These are phyloP conservation scores for Diaporthe capsici DNA, from an alignment of 2,329 filamentous ascomycete genomes.

Conservation along the genomic window DNA sequence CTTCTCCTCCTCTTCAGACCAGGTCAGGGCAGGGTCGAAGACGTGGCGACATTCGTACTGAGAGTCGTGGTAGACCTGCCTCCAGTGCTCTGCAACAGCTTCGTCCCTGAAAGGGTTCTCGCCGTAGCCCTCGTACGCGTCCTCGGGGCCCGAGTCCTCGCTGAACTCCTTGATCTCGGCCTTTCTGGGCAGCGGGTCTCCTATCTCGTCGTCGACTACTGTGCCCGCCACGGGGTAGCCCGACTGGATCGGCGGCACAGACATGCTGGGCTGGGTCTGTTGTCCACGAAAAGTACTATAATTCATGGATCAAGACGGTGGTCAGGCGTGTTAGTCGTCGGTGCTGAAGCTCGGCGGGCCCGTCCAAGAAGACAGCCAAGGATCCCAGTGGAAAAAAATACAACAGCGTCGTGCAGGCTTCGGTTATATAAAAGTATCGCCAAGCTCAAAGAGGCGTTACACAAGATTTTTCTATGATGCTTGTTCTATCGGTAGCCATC, in stretches of 20 bases:
- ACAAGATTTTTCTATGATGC: neutral
- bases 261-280: constrained; percentile 25
- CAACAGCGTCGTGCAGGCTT: neutral
- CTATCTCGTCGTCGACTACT: constrained; percentile 10
- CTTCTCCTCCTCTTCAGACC: constrained; percentile 68
- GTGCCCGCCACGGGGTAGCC: constrained; percentile 24
- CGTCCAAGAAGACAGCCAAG: neutral
- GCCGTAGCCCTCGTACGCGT: neutral
- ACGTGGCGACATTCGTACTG: constrained; percentile 68
- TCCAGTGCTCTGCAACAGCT: constrained; percentile 51
- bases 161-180: constrained; percentile 18
- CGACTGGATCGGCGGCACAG: constrained; percentile 18
- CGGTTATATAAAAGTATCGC: neutral
- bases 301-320: neutral
- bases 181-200: constrained; percentile 16
- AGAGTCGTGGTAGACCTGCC: constrained; percentile 51
- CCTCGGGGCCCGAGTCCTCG: constrained; percentile 35
- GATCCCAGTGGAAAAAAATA: neutral
- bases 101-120: constrained; percentile 52
- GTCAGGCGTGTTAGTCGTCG: neutral
- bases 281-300: constrained; percentile 11
- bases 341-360: neutral
- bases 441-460: neutral
- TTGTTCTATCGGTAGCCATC: neutral
- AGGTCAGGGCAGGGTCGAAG: constrained; percentile 67